phyloP scores from a whole-genome alignment of 805 yeast genomes.

The Isabelozyma rhagii region DNA sequence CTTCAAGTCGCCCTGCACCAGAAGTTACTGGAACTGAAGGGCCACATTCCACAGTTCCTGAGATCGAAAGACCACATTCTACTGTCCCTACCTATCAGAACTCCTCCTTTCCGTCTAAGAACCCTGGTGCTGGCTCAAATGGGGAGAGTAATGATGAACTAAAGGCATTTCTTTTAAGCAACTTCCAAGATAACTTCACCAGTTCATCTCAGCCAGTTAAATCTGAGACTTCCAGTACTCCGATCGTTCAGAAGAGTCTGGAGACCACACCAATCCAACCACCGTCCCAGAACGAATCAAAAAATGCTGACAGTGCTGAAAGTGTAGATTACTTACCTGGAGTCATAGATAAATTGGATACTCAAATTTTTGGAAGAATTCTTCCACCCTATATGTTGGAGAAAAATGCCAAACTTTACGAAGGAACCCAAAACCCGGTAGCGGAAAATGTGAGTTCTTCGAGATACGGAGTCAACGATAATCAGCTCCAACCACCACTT shows the following conservation, averaged over 20 bases:
- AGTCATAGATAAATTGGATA: slow-evolving; percentile 79
- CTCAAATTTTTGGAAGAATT: slow-evolving; percentile 79
- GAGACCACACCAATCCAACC: not conserved
- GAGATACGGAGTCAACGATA: not conserved
- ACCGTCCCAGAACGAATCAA: not conserved
- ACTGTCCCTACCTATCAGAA: not conserved
- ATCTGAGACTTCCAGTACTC: not conserved
- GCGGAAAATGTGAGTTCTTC: not conserved
- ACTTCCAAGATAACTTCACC: not conserved
- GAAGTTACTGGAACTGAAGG: not conserved
- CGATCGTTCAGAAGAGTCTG: not conserved
- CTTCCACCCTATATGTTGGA: slow-evolving; percentile 81
- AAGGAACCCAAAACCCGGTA: not conserved
- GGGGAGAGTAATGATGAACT: not conserved
- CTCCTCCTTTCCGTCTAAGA: not conserved
- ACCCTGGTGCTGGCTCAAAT: not conserved
- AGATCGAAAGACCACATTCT: not conserved
- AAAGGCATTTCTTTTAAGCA: not conserved
- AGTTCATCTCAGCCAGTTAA: not conserved
- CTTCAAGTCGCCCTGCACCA: not conserved
- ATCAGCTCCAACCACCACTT: not conserved
- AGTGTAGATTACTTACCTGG: slow-evolving; percentile 59
- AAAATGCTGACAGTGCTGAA: not conserved
- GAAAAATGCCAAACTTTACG: slow-evolving; percentile 11
- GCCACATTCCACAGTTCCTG: not conserved